Conservation (phyloP, 78 protist genomes). For the Dictyostelium brefeldianum region DNA sequence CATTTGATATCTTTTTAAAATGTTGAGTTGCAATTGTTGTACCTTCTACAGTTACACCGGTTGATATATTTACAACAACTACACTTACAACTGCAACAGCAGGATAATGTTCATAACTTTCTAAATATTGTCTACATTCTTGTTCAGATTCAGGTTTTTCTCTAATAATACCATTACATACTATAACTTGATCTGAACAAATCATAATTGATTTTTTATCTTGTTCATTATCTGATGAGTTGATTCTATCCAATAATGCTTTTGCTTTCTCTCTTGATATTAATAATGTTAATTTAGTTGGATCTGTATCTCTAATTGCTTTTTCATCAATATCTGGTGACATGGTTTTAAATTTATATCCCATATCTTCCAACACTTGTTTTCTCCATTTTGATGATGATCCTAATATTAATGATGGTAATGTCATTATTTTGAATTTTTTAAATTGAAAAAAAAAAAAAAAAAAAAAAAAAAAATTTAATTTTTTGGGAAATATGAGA, state of each 20-base stretch:
- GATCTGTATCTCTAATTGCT: constrained; percentile 84
- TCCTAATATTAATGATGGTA: constrained; percentile 49
- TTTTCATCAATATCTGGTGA: constrained; percentile 89
- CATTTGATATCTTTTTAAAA: constrained; percentile 42
- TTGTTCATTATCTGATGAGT: background rate
- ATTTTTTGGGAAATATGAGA: too few relatives aligned
- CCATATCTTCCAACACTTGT: constrained; percentile 58
- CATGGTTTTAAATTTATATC: constrained; percentile 61
- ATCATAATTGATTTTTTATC: constrained; percentile 39
- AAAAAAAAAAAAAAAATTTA: background rate
- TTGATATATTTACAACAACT: constrained; percentile 49
- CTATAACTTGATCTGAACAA: constrained; percentile 84
- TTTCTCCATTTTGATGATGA: constrained; percentile 81
- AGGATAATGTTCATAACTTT: constrained; percentile 51
- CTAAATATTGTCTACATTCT: constrained; percentile 51
- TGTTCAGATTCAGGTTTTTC: constrained; percentile 81
- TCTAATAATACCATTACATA: constrained; percentile 48
- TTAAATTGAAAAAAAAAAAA: background rate
- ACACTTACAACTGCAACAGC: constrained; percentile 54
- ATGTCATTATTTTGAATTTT: background rate
- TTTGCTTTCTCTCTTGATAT: constrained; percentile 75
- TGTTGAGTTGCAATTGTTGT: constrained; percentile 63
- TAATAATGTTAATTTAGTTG: constrained; percentile 47
- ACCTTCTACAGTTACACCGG: constrained; percentile 48
- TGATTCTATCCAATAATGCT: constrained; percentile 37